Conservation (phyloP, 2,329 filamentous ascomycete genomes). For the Neonectria hederae region DNA sequence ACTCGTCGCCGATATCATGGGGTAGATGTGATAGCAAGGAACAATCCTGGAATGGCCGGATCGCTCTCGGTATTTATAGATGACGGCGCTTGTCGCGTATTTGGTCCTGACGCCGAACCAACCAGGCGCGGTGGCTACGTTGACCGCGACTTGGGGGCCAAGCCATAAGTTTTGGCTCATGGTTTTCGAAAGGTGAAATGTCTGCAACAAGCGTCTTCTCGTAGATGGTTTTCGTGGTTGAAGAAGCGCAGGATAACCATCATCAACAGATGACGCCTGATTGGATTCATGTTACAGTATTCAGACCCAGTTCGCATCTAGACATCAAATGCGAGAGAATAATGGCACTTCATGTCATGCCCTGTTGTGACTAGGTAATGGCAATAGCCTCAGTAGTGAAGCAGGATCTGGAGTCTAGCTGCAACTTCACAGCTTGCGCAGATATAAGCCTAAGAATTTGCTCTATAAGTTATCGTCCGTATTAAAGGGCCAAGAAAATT, state of each 20-base stretch:
- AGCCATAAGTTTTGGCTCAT: background rate
- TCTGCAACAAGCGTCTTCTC: background rate
- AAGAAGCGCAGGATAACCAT: background rate
- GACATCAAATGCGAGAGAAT: background rate
- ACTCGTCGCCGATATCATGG: conserved; percentile 2
- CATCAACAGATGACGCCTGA: background rate
- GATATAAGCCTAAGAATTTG: no score
- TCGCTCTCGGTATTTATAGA: conserved; percentile 12
- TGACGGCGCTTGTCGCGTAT: conserved; percentile 15
- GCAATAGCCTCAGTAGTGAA: background rate
- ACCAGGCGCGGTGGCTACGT: background rate
- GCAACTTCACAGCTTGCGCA: background rate
- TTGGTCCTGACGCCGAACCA: conserved; percentile 7
- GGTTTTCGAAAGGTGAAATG: background rate
- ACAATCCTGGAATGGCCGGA: background rate
- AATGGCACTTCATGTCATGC: background rate
- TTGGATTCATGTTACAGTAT: background rate
- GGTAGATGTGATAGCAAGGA: conserved; percentile 2
- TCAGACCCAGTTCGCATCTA: background rate
- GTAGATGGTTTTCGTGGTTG: background rate
- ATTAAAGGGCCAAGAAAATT: background rate
- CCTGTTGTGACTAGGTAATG: background rate
- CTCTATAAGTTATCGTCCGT: background rate
- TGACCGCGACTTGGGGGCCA: background rate
- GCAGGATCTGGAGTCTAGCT: background rate